Evolutionary conservation across 208 protist genomes (phyloP), one percentile per base, ranked within the genome.

Genomic region (Wallacemonas sp.): DNA sequence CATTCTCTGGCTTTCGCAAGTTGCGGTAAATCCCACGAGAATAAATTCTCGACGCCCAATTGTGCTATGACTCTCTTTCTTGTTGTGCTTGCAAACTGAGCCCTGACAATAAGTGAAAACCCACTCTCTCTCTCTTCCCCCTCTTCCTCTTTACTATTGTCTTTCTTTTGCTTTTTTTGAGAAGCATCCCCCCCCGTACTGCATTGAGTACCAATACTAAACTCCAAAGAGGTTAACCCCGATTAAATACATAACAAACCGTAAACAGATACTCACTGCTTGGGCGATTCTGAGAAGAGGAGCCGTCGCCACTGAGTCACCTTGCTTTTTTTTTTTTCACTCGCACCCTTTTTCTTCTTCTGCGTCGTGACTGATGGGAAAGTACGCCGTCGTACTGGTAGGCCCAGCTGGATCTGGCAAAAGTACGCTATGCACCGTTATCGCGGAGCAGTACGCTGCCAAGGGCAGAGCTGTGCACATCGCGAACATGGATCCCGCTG

Each of bases 401-500:
- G 95, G 95, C 15, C 95, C 95, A 22, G 94, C 95, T 9, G 95
- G 95, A 8, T 89, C 79, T 34, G 95, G 95, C 33, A 98, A 98
- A 77, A 96, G 87, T 61, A 98, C 95, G 2, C 81, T 96, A 14
- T 97, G 95, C 67, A 59, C 53, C 14, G 77, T 86, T 6, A 41
- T 98, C 22, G 69, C 84, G 0, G 90, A 98, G 66, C 88, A 97
- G 71, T 95, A 93, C 70, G 78, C 88, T 12, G 76, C 59, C 21
- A 87, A 91, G 44, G 89, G 90, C 28, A 83, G 96, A 36, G 85
- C 86, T n/a, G 88, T 90, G 17, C 90, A 96, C 66, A 79, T 99
- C n/a, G 88, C 98, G 28, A 99, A 99, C 86, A 85, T 99, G 41
- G 99, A 99, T 74, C 99, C 99, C 2, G 98, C 98, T 4, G 98